Evolutionary conservation across 2,329 filamentous ascomycete species (phyloP), one percentile per base, ranked within the genome.

Genomic region (Dryadomyces quercus-mongolicae): DNA sequence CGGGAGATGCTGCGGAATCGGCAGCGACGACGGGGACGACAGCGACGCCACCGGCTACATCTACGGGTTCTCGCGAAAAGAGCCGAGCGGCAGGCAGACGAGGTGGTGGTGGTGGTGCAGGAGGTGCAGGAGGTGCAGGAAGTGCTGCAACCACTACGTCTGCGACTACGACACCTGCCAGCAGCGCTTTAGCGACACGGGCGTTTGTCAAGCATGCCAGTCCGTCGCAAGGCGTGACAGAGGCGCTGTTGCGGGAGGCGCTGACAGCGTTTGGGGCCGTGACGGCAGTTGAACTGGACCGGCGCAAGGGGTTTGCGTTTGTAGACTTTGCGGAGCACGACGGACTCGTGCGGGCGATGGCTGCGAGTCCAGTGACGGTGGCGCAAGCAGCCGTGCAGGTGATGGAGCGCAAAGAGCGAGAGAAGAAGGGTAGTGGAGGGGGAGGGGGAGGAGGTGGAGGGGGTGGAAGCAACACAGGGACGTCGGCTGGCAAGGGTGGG

Each of bases 281-380:
- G 48, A 80, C 80, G 0, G 85, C 82, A 60, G 88, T 95, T 18
- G 92, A 96, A 62, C 92, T 97, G 53, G 92, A 97, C 66, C 91
- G 90, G 67, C 86, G 91, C 63, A 96, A 96, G 67, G 90, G 90
- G 0, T 95, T 95, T 63, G 92, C 90, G 2, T 95, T 96, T 65
- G 85, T 95, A 43, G 88, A 95, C 59, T 97, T 96, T 70, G 78
- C 80, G 10, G 83, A 89, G 21, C 77, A 84, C 1, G 81, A 84
- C 9, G 77, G 79, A 10, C 74, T 97, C 25, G 80, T 80, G 62
- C 89, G 87, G 63, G 92, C 92, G 5, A 82, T 95, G 64, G 78
- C 82, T 16, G 87, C 86, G 13, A 94, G 89, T 63, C 88, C 88
- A 0, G 78, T 96, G 34, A 73, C 85, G 20, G 84, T 97, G 12